A percentile compares a stretch with the other conserved stretches of the same genome.
phyloP scores from a whole-genome alignment of 495 filamentous ascomycete genomes.

The Aspergillus olivimuriae region DNA sequence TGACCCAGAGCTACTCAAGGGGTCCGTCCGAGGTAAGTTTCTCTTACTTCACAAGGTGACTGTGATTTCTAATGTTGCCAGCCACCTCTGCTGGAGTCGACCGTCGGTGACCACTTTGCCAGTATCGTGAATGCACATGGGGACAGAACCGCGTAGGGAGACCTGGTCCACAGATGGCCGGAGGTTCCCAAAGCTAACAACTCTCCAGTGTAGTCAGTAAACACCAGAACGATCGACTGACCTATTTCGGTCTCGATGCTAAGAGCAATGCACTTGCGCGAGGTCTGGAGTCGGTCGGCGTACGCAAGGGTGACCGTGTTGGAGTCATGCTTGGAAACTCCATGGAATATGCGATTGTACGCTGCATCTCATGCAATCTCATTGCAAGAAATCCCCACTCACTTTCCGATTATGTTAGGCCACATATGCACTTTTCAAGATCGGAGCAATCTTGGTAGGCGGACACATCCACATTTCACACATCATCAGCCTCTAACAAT shows the following conservation, averaged over 20 bases:
- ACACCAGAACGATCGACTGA: constrained; percentile 57
- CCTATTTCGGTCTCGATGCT: constrained; percentile 67
- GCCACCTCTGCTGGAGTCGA: constrained; percentile 69
- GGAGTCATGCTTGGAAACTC: constrained; percentile 83
- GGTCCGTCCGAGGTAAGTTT: constrained; percentile 37
- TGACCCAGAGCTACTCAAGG: constrained; percentile 42
- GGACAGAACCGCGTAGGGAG: constrained; percentile 69
- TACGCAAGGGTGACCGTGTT: constrained; percentile 78
- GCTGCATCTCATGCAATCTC: constrained; percentile 14
- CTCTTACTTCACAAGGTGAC: neutral
- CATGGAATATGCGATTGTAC: constrained; percentile 69
- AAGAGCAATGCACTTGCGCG: constrained; percentile 72
- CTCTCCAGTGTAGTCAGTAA: constrained; percentile 60
- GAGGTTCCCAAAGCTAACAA: too few relatives aligned
- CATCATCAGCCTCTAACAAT: neutral
- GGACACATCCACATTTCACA: neutral
- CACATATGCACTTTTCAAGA: constrained; percentile 87
- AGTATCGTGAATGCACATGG: constrained; percentile 63
- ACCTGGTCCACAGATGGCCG: too few relatives aligned
- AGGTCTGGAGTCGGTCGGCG: constrained; percentile 66
- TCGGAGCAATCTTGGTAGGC: constrained; percentile 77
- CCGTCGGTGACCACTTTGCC: constrained; percentile 76
- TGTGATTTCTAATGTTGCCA: constrained; percentile 18
- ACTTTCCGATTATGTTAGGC: too few relatives aligned
- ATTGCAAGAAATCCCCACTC: constrained; percentile 1